Conservation (phyloP, 176 grass and related monocot species). For the Panicum miliaceum region DNA sequence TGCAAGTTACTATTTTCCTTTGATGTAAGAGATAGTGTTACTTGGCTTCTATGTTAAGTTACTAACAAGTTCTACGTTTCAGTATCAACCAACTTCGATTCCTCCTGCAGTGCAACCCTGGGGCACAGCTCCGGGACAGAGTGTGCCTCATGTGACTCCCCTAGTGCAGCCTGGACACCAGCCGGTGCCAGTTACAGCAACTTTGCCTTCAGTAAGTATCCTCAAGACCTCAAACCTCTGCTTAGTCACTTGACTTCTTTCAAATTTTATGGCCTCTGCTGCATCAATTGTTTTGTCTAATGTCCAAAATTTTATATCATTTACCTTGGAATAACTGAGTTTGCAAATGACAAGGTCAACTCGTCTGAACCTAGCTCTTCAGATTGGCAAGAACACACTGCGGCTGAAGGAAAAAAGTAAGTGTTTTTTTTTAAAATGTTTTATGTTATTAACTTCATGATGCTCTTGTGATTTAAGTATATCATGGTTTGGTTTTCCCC, state of each 20-base stretch:
- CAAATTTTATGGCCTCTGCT: slow-evolving; percentile 2
- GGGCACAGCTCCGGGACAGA: slow-evolving; percentile 55
- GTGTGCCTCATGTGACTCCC: slow-evolving; percentile 48
- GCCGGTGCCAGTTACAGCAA: slow-evolving; percentile 41
- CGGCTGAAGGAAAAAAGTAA: slow-evolving; percentile 87
- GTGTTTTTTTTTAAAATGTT: slow-evolving; percentile 36
- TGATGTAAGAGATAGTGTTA: slow-evolving; percentile 15
- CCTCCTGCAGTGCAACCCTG: slow-evolving; percentile 68
- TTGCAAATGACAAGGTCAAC: slow-evolving; percentile 64
- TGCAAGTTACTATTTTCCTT: slow-evolving; percentile 1
- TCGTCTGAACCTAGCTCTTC: slow-evolving; percentile 60
- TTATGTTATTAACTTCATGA: slow-evolving; percentile 29
- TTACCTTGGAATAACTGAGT: slow-evolving; percentile 54
- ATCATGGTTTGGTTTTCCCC: slow-evolving; percentile 21
- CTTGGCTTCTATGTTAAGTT: slow-evolving; percentile 20
- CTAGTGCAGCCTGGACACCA: slow-evolving; percentile 62
- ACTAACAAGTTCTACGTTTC: slow-evolving; percentile 34
- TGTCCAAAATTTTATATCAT: slow-evolving; percentile 28
- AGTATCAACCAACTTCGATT: slow-evolving; percentile 73
- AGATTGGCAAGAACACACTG: slow-evolving; percentile 92
- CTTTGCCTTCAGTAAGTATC: slow-evolving; percentile 50
- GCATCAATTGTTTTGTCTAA: slow-evolving; percentile 16
- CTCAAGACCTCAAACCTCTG: slow-evolving; percentile 19
- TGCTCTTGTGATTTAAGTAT: neutral
- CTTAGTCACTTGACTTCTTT: neutral